phyloP scores from a whole-genome alignment of 805 yeast species.

The Suhomyces prunicola region DNA sequence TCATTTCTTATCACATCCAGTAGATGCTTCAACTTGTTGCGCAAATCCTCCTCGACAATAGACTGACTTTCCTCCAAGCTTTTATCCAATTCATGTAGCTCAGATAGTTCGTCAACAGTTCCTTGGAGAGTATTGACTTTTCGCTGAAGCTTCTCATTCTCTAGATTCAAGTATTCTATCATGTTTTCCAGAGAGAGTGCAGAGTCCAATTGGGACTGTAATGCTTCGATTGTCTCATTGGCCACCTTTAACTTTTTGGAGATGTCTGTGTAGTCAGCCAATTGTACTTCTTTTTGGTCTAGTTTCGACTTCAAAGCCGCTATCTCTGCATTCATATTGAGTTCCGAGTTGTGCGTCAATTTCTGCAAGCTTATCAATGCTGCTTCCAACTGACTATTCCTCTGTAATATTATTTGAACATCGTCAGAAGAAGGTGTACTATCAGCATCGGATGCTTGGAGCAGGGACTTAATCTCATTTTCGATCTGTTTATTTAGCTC shows the following conservation, averaged over 20 bases:
- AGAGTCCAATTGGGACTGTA: constrained; percentile 33
- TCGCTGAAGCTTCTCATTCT: constrained; percentile 33
- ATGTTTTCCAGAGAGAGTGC: constrained; percentile 34
- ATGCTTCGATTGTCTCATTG: constrained; percentile 20
- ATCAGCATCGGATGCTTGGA: constrained; percentile 2
- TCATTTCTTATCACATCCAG: constrained; percentile 14
- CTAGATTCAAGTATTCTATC: constrained; percentile 31
- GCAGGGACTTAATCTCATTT: constrained; percentile 22
- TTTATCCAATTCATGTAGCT: constrained; percentile 47
- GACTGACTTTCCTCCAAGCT: constrained; percentile 30
- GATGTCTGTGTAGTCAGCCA: constrained; percentile 30
- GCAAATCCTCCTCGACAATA: constrained; percentile 22
- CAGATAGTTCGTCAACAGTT: constrained; percentile 46
- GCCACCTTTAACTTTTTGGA: constrained; percentile 16
- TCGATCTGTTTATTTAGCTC: constrained; percentile 37
- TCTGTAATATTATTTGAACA: constrained; percentile 20
- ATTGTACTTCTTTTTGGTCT: constrained; percentile 25
- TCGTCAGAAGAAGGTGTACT: constrained; percentile 15
- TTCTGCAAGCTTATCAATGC: constrained; percentile 36
- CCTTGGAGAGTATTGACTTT: constrained; percentile 30
- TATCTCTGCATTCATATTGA: constrained; percentile 18
- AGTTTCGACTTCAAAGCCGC: constrained; percentile 5
- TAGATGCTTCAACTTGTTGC: constrained; percentile 30
- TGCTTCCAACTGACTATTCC: constrained; percentile 40
- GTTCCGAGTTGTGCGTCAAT: constrained; percentile 24